These are phyloP conservation scores for Morella rubra DNA, from an alignment of 306 rosid species.

Conservation along the genomic window DNA sequence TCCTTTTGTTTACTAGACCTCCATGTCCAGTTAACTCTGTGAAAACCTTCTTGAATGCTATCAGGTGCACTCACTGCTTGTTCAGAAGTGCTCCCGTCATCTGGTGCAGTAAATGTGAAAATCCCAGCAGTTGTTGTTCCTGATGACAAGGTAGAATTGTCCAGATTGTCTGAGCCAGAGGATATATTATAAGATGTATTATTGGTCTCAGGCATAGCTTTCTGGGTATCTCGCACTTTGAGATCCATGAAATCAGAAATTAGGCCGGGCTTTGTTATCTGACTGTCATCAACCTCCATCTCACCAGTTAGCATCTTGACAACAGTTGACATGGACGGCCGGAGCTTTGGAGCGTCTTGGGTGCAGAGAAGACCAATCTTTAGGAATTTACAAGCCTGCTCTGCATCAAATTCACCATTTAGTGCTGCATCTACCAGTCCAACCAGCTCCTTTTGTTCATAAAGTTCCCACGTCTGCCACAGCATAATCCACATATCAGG, in stretches of 20 bases:
- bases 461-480: conserved; percentile 61
- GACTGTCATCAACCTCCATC: conserved; percentile 39
- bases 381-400: conserved; percentile 58
- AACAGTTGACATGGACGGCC: conserved; percentile 69
- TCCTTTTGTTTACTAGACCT: not conserved
- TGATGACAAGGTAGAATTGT: conserved; percentile 41
- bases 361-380: conserved; percentile 77
- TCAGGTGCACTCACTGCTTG: too few relatives aligned
- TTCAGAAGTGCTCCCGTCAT: conserved; percentile 39
- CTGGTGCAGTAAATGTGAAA: conserved; percentile 65
- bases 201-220: conserved; percentile 24
- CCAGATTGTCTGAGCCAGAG: conserved; percentile 30
- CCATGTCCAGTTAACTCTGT: not conserved
- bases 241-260: conserved; percentile 52
- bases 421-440: conserved; percentile 46
- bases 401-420: conserved; percentile 29
- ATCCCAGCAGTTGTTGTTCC: conserved; percentile 46
- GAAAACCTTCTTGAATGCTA: too few relatives aligned
- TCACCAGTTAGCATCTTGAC: conserved; percentile 63
- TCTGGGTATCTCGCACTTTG: conserved; percentile 9
- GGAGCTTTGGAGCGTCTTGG: conserved; percentile 68
- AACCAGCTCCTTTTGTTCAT: conserved; percentile 50
- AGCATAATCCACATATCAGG: conserved; percentile 24
- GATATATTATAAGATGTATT: conserved; percentile 24
- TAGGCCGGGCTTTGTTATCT: conserved; percentile 60